A percentile compares a stretch with the other conserved stretches of the same genome.
Evolutionary conservation across 2,329 filamentous ascomycete species (phyloP).

Genomic region (Trichoderma koningiopsis): DNA sequence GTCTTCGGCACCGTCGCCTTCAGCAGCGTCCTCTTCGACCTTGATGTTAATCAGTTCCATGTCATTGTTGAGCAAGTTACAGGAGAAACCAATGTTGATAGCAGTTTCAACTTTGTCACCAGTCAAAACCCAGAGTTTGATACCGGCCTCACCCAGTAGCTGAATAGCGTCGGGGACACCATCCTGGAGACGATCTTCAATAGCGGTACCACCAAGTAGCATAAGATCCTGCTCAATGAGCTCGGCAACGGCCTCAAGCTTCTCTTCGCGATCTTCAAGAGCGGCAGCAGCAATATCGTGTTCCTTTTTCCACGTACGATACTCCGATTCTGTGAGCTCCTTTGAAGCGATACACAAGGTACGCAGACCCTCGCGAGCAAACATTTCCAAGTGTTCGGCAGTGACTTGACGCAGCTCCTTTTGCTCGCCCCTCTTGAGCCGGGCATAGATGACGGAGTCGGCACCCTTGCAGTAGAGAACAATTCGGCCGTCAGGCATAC

Average conservation of each 20-base stretch:
- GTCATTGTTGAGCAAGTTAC: constrained; percentile 94
- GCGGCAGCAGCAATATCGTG: constrained; percentile 86
- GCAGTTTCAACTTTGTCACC: constrained; percentile 99
- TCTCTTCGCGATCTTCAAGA: constrained; percentile 85
- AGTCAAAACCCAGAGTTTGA: constrained; percentile 97
- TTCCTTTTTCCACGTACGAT: constrained; percentile 79
- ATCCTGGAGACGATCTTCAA: constrained; percentile 95
- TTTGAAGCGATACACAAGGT: constrained; percentile 92
- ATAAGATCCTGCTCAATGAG: constrained; percentile 87
- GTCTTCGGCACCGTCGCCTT: constrained; percentile 49
- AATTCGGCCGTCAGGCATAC: constrained; percentile 89
- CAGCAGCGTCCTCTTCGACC: constrained; percentile 70
- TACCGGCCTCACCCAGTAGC: constrained; percentile 86
- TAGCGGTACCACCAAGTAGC: constrained; percentile 90
- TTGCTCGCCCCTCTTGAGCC: constrained; percentile 83
- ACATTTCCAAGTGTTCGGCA: constrained; percentile 94
- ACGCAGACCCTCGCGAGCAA: constrained; percentile 90
- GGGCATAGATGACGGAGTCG: constrained; percentile 94
- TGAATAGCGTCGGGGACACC: constrained; percentile 96
- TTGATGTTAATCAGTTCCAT: constrained; percentile 96
- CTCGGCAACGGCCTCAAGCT: constrained; percentile 86
- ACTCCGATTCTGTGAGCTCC: constrained; percentile 79
- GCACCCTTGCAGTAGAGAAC: constrained; percentile 96
- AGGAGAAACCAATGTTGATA: constrained; percentile 99
- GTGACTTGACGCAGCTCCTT: constrained; percentile 79